Evolutionary conservation across 192 early-diverging fungal species (phyloP), one percentile per base, ranked within the genome.

Genomic region (Coemansia sp.): DNA sequence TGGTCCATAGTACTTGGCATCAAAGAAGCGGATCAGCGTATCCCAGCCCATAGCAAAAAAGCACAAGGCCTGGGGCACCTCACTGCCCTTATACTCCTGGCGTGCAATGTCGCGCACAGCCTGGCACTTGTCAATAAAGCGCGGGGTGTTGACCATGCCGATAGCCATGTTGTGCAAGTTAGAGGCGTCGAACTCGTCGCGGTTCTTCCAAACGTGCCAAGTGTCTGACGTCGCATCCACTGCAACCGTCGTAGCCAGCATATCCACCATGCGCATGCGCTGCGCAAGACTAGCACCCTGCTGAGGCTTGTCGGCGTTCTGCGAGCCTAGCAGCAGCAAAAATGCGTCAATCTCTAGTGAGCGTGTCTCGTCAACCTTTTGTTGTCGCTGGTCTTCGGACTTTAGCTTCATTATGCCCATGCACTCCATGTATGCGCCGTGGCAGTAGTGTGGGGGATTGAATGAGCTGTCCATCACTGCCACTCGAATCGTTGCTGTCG

Each of bases 31-130:
- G 14, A 86, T 87, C 62, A 94, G 72, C 10, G 93, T 93, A 69
- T 94, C 93, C 68, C 84, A 87, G n/a, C 93, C 93, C 86, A 94
- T 81, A 63, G 93, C 87, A 78, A 91, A 94, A 39, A 87, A 79
- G 67, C 73, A 70, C 37, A 74, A 42, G 15, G 80, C 76, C 8
- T 46, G 46, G 10, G 67, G 74, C 31, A 7, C 4, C 14, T 0
- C 55, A 17, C 29, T 32, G 15, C 9, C 11, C 29, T 14, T 14
- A 25, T 32, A 25, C 67, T 70, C 70, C 17, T 41, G 27, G 34
- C 36, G 63, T 29, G 77, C 71, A 21, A 67, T 37, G 14, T 68
- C 64, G 12, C 27, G 34, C 9, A 81, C 74, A 0, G 74, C 78
- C 44, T 46, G 12, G 59, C 68, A 70, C 68, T 94, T 94, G 66